Percentiles rank a stretch among this genome's conserved stretches.
Evolutionary conservation across 1,284 basidiomycete species (phyloP).

Genomic region (Ganoderma sp.): DNA sequence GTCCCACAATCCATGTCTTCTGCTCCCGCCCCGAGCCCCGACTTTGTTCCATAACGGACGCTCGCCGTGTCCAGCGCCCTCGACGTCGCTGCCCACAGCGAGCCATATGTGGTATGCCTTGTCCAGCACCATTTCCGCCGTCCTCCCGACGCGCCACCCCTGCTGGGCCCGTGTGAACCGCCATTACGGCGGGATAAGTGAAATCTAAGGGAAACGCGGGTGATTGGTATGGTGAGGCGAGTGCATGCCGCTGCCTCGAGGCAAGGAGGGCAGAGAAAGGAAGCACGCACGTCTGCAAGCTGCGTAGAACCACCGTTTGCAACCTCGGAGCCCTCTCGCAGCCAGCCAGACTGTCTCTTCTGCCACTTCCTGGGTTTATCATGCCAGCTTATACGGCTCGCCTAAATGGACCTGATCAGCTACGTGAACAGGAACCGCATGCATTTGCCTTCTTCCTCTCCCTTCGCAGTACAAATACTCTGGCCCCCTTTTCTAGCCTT

Average conservation of each 20-base stretch:
- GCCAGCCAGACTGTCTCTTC: constrained; percentile 32
- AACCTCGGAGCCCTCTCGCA: constrained; percentile 32
- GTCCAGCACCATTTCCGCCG: background rate
- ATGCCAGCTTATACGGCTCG: constrained; percentile 40
- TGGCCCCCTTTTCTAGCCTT: constrained; percentile 48
- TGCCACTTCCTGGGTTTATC: constrained; percentile 35
- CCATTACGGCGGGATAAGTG: constrained; percentile 20
- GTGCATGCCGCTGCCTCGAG: constrained; percentile 44
- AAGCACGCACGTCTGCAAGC: constrained; percentile 35
- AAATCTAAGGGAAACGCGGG: constrained; percentile 25
- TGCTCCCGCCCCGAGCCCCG: constrained; percentile 10
- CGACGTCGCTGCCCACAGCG: background rate
- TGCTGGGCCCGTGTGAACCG: background rate
- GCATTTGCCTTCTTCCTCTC: constrained; percentile 49
- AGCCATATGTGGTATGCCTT: background rate
- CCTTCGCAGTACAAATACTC: constrained; percentile 53
- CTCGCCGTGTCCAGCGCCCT: background rate
- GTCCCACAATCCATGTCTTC: constrained; percentile 15
- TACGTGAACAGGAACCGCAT: constrained; percentile 53
- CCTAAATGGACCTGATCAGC: constrained; percentile 52
- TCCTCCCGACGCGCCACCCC: background rate
- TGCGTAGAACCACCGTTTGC: constrained; percentile 37
- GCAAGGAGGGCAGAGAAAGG: constrained; percentile 42
- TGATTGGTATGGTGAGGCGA: constrained; percentile 20
- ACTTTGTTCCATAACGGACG: constrained; percentile 15